Evolutionary conservation across 345 rosid genomes (phyloP), one percentile per base, ranked within the genome.

Genomic region (Linum tenue): DNA sequence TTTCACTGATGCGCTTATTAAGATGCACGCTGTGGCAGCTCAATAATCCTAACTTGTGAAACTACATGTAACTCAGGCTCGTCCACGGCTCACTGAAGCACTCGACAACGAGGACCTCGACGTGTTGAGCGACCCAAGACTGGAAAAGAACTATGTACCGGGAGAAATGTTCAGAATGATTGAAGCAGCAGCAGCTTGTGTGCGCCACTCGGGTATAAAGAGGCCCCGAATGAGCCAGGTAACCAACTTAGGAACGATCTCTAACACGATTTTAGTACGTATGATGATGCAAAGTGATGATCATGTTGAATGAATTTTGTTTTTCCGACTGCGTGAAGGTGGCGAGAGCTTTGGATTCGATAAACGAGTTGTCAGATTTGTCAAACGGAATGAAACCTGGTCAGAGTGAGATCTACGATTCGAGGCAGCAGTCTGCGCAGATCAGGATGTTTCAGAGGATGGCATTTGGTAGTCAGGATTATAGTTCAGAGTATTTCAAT

Each of bases 191-290:
- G 97, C 97, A 44, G 99, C 99, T 38, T 90, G 96, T 16, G 86
- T 94, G 10, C 91, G 99, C 6, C 96, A 94, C 79, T 94, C 96
- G 50, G 96, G 86, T 70, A 64, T 80, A 11, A 94, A 79, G 75
- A 84, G 99, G 79, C 99, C 97, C 5, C 77, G 84, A 69, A 90
- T 90, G 99, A 88, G 99, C 76, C 99, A 90, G 88, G 99, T 84
- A 75, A 38, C 36, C 7, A 17, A 10, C 60, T 22, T 3, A 37
- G 37, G 37, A 17, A 57, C 59, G 9, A 15, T 17, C 10, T 57
- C 22, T 12, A 7, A 57, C 7, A 50, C 10, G 42, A 12, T 7
- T 56, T 5, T 38, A 42, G 36, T 16, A n/a, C 41, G 3, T 17
- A 56, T 6, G 55, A n/a, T 35, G 59, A 41, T 8, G 7, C 3